Conservation (phyloP, 371 early-diverging fungal species). For the Batkoa obscura region DNA sequence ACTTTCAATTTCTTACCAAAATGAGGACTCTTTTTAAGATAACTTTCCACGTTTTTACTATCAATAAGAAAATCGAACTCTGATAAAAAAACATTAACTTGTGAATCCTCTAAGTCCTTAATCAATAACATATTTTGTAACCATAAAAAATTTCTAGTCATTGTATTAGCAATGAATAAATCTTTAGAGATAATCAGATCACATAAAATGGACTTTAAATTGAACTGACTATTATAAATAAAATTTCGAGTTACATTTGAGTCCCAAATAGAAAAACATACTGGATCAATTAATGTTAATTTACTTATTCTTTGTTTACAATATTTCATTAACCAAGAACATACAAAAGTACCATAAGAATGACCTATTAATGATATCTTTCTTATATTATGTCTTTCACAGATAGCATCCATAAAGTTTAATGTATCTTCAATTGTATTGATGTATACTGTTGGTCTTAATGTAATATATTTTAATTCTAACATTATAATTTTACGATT, state of each 20-base stretch:
- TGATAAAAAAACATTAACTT: no score
- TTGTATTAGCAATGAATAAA: neutral
- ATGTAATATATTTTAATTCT: neutral
- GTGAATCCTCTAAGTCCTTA: no score
- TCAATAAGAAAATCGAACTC: no score
- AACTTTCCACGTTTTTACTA: no score
- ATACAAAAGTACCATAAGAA: neutral
- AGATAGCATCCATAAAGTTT: neutral
- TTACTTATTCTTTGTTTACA: neutral
- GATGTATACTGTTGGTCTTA: neutral
- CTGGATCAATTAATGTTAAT: neutral
- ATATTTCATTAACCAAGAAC: neutral
- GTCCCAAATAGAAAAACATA: constrained; percentile 3
- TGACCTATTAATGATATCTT: neutral
- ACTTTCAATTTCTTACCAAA: no score
- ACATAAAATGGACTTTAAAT: no score
- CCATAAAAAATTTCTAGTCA: neutral
- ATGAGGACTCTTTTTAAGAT: no score
- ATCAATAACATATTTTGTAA: neutral
- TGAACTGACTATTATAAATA: neutral
- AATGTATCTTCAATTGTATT: neutral
- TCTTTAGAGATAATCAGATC: no score
- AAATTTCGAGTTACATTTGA: neutral
- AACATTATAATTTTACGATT: neutral
- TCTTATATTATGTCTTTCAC: neutral